These are phyloP conservation scores for Yamadazyma sp. DNA, from an alignment of 1,139 yeast genomes.

Conservation along the genomic window DNA sequence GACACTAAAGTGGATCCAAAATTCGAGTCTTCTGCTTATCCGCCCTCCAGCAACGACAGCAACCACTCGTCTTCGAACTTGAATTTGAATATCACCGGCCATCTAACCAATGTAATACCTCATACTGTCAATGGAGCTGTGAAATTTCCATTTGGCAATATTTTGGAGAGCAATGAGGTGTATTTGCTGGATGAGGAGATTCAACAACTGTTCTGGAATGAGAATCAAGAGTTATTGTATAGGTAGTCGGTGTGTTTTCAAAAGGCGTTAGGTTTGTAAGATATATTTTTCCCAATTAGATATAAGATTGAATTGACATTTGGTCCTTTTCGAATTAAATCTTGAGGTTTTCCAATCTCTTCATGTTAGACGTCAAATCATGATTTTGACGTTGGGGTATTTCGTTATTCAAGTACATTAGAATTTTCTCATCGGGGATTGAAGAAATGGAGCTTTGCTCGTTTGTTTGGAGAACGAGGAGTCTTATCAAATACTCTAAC, in stretches of 20 bases:
- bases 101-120: conserved; percentile 1
- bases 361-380: conserved; percentile 35
- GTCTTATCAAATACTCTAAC: conserved; percentile 63
- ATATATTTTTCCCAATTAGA: not conserved
- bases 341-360: conserved; percentile 33
- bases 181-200: conserved; percentile 16
- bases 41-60: conserved; percentile 13
- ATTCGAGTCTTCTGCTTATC: conserved; percentile 13
- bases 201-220: conserved; percentile 14
- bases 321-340: conserved; percentile 11
- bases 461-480: conserved; percentile 60
- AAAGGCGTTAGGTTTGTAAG: conserved; percentile 2
- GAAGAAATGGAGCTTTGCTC: conserved; percentile 58
- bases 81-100: conserved; percentile 5
- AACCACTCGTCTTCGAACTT: conserved; percentile 9
- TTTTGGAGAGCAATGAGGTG: conserved; percentile 16
- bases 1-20: conserved; percentile 3
- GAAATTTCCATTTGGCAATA: conserved; percentile 12
- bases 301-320: not conserved
- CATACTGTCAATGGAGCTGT: not conserved
- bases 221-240: conserved; percentile 7
- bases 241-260: conserved; percentile 1
- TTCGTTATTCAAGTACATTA: conserved; percentile 65
- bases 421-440: conserved; percentile 66
- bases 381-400: conserved; percentile 22